Conservation (phyloP, 225 moss, liverwort and hornwort genomes). For the Bryum argenteum region DNA sequence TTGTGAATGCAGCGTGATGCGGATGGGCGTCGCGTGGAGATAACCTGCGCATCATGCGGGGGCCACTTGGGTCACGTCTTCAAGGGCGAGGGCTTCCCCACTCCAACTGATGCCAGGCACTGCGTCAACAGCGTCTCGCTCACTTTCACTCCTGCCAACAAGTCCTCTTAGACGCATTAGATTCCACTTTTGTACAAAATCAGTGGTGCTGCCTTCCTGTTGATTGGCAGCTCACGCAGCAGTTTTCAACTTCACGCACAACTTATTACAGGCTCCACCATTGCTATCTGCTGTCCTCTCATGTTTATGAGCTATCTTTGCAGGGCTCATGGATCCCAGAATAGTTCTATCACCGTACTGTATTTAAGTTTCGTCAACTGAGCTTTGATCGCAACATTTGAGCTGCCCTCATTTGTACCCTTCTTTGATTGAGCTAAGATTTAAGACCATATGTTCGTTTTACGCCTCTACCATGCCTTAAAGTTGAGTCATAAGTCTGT, state of each 20-base stretch:
- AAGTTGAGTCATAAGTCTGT: too few relatives aligned
- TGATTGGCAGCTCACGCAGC: neutral
- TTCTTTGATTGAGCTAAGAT: too few relatives aligned
- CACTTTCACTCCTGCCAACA: slow-evolving; percentile 72
- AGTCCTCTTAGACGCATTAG: slow-evolving; percentile 16
- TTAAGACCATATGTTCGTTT: too few relatives aligned
- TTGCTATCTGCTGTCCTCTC: neutral
- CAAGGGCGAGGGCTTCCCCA: slow-evolving; percentile 86
- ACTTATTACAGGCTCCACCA: neutral
- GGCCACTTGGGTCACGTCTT: slow-evolving; percentile 96
- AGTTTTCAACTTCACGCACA: neutral
- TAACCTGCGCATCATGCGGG: slow-evolving; percentile 86
- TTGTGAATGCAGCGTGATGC: slow-evolving; percentile 52
- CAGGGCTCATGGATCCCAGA: too few relatives aligned
- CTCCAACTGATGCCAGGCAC: slow-evolving; percentile 86
- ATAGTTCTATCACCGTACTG: too few relatives aligned
- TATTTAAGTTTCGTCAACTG: too few relatives aligned
- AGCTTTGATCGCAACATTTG: too few relatives aligned
- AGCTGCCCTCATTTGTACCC: too few relatives aligned
- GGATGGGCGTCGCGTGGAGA: slow-evolving; percentile 86
- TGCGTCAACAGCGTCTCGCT: slow-evolving; percentile 94
- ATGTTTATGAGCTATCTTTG: too few relatives aligned
- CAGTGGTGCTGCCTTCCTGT: neutral
- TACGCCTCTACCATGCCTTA: too few relatives aligned
- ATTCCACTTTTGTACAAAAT: slow-evolving; percentile 33